phyloP scores from a whole-genome alignment of 805 yeast species.

The Wickerhamomyces ciferrii region DNA sequence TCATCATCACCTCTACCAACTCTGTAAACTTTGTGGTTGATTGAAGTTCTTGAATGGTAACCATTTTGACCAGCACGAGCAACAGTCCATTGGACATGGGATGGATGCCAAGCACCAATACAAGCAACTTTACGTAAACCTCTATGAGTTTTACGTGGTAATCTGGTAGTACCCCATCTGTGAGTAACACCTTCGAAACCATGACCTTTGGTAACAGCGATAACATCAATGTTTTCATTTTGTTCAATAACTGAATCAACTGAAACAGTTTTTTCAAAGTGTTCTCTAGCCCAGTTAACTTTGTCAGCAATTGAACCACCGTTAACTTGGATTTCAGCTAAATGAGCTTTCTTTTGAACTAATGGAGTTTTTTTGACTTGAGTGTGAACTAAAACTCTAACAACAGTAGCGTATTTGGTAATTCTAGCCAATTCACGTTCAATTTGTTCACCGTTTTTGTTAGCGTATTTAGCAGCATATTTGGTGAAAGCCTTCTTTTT shows the following conservation, averaged over 20 bases:
- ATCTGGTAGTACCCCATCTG: constrained; percentile 99
- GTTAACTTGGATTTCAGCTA: constrained; percentile 99
- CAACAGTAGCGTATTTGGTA: constrained; percentile 96
- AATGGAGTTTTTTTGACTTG: constrained; percentile 99
- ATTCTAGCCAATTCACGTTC: constrained; percentile 98
- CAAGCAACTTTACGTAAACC: constrained; percentile 99
- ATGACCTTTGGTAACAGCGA: constrained; percentile 99
- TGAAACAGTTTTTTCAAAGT: constrained; percentile 97
- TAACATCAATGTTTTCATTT: constrained; percentile 97
- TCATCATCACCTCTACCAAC: constrained; percentile 96
- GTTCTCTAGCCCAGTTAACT: constrained; percentile 98
- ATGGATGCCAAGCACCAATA: constrained; percentile 99
- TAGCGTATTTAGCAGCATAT: constrained; percentile 97
- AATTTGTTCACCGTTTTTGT: constrained; percentile 78
- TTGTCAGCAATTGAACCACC: constrained; percentile 98
- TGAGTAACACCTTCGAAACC: constrained; percentile 99
- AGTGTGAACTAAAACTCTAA: constrained; percentile 99
- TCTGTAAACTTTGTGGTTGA: constrained; percentile 99
- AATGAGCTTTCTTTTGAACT: constrained; percentile 98
- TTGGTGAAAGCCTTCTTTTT: constrained; percentile 99
- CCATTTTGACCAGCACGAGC: constrained; percentile 99
- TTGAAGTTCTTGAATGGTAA: constrained; percentile 99
- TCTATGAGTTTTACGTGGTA: constrained; percentile 99
- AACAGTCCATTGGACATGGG: constrained; percentile 99
- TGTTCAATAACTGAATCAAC: constrained; percentile 97